These are phyloP conservation scores for Thelonectria rubi DNA, from an alignment of 2,329 filamentous ascomycete genomes.

Conservation along the genomic window DNA sequence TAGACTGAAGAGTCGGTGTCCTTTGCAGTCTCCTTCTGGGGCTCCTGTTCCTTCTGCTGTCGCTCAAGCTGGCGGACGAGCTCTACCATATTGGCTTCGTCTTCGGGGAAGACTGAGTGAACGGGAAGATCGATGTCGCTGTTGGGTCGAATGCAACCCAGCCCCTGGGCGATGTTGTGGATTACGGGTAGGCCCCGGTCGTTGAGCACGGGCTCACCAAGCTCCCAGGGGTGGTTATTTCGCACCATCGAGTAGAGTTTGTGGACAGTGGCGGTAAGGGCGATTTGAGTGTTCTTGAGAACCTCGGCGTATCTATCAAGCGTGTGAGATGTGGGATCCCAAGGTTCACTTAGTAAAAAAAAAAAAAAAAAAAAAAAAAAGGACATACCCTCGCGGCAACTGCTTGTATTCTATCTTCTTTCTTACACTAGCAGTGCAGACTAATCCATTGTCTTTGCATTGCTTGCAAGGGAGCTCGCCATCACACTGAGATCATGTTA, in stretches of 20 bases:
- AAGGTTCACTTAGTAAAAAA: not conserved
- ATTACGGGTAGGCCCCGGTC: constrained; percentile 70
- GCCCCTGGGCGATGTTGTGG: constrained; percentile 71
- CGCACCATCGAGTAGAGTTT: constrained; percentile 73
- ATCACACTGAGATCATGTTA: constrained; percentile 60
- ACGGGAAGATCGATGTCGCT: constrained; percentile 67
- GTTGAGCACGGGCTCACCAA: constrained; percentile 71
- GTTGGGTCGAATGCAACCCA: constrained; percentile 71
- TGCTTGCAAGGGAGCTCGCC: constrained; percentile 73
- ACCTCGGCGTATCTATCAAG: constrained; percentile 67
- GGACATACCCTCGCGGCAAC: constrained; percentile 65
- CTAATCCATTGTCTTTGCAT: constrained; percentile 71
- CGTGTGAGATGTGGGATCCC: constrained; percentile 30
- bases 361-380: too few species aligned
- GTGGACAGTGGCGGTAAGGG: constrained; percentile 70
- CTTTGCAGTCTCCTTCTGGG: constrained; percentile 38
- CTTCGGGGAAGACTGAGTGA: constrained; percentile 67
- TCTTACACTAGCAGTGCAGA: constrained; percentile 69
- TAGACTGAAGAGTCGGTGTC: constrained; percentile 38
- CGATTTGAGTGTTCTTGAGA: constrained; percentile 71
- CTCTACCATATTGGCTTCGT: constrained; percentile 65
- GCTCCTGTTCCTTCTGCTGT: constrained; percentile 53
- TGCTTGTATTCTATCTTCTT: constrained; percentile 76
- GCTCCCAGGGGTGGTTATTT: constrained; percentile 65
- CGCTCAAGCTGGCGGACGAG: constrained; percentile 64